phyloP scores from a whole-genome alignment of 495 filamentous ascomycete genomes.

The Xylaria venustula region DNA sequence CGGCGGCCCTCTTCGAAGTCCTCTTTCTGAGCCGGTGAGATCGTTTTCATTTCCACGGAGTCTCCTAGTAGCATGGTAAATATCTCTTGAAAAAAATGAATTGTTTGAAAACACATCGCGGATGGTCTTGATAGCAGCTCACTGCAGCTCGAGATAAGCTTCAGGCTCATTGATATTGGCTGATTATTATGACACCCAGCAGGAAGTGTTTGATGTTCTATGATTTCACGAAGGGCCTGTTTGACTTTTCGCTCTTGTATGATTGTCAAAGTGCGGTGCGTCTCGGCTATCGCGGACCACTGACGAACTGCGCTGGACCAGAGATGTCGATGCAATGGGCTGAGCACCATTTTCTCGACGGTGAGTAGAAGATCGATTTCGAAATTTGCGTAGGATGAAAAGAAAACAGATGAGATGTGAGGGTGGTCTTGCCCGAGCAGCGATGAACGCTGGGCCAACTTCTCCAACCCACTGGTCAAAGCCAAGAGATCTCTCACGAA shows the following conservation, averaged over 20 bases:
- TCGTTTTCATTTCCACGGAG: not conserved
- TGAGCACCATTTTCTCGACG: not conserved
- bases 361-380: conserved; percentile 1
- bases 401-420: not conserved
- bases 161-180: not conserved
- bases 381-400: not conserved
- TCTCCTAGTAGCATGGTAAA: not conserved
- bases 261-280: not conserved
- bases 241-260: not conserved
- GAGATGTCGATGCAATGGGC: not conserved
- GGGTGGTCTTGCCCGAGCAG: not conserved
- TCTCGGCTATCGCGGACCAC: not conserved
- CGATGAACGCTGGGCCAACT: not conserved
- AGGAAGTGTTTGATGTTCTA: no score
- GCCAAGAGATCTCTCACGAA: not conserved
- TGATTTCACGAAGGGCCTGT: not conserved
- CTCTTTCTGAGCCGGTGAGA: not conserved
- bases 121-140: not conserved
- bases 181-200: not conserved
- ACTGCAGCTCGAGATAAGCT: not conserved
- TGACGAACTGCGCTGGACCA: not conserved
- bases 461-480: not conserved
- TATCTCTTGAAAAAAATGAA: not conserved
- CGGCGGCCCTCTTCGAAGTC: not conserved
- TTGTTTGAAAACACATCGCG: not conserved